phyloP scores from a whole-genome alignment of 2,329 filamentous ascomycete species.

The Cercospora sojina region DNA sequence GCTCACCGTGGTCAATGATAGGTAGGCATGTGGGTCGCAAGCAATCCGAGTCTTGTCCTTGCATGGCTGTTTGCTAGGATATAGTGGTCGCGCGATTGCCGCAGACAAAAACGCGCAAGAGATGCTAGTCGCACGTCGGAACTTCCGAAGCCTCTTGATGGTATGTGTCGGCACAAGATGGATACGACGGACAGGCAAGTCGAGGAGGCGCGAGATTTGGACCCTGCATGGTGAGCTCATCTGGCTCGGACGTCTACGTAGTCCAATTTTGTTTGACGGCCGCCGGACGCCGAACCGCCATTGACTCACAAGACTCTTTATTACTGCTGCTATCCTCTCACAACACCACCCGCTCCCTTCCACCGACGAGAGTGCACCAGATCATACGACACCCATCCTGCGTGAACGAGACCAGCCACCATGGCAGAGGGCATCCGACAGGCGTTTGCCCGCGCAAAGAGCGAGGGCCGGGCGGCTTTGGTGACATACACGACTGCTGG shows the following conservation, averaged over 20 bases:
- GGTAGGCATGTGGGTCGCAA: neutral
- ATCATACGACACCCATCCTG: neutral
- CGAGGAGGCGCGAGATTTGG: neutral
- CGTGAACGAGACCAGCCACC: constrained; percentile 5
- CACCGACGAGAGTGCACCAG: neutral
- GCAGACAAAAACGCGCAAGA: neutral
- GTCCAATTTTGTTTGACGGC: neutral
- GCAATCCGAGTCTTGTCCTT: neutral
- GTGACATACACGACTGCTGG: constrained; percentile 97
- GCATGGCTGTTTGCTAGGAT: neutral
- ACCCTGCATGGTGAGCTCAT: constrained; percentile 8
- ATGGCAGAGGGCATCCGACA: constrained; percentile 51
- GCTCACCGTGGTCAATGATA: neutral
- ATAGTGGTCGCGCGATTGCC: neutral
- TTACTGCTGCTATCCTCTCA: neutral
- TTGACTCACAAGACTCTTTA: constrained; percentile 2
- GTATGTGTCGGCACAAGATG: neutral
- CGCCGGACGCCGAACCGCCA: neutral
- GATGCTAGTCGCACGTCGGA: neutral
- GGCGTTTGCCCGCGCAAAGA: constrained; percentile 53
- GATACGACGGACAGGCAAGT: neutral
- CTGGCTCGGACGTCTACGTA: neutral
- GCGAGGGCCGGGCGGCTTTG: constrained; percentile 64
- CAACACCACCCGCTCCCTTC: neutral
- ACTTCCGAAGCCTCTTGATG: neutral